Conservation (phyloP, 2,329 filamentous ascomycete species). For the Aspergillus glaucus region DNA sequence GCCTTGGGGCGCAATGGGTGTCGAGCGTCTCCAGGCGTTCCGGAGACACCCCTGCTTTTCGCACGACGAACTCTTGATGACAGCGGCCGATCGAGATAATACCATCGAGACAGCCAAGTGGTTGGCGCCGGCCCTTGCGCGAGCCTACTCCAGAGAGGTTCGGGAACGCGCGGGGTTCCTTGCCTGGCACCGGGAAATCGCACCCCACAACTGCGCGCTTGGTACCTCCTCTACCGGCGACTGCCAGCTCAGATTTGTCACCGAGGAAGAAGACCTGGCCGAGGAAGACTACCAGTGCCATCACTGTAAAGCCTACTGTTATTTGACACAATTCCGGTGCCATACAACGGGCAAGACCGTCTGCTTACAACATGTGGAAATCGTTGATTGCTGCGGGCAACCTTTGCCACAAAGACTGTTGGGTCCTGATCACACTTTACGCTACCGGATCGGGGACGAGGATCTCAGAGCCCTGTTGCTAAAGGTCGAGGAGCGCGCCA, state of each 20-base stretch:
- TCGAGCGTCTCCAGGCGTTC: conserved; percentile 79
- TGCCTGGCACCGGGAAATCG: conserved; percentile 54
- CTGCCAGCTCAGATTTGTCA: conserved; percentile 57
- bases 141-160: conserved; percentile 69
- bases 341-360: conserved; percentile 71
- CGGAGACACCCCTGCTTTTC: conserved; percentile 93
- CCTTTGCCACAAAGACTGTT: conserved; percentile 60
- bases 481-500: conserved; percentile 80
- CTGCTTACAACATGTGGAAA: conserved; percentile 76
- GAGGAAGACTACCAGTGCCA: conserved; percentile 91
- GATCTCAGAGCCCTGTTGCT: conserved; percentile 60
- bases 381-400: conserved; percentile 70
- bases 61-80: conserved; percentile 89
- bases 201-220: conserved; percentile 51
- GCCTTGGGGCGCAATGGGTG: conserved; percentile 77
- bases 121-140: conserved; percentile 79
- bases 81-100: conserved; percentile 72
- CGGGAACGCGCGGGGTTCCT: conserved; percentile 63
- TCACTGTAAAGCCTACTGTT: conserved; percentile 88
- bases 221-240: conserved; percentile 38
- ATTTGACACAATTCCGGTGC: conserved; percentile 85
- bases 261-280: conserved; percentile 67
- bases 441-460: conserved; percentile 70
- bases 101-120: conserved; percentile 90
- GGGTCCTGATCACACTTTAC: conserved; percentile 65